Evolutionary conservation across 306 rosid species (phyloP).

Genomic region (Astragalus glycyphyllos): DNA sequence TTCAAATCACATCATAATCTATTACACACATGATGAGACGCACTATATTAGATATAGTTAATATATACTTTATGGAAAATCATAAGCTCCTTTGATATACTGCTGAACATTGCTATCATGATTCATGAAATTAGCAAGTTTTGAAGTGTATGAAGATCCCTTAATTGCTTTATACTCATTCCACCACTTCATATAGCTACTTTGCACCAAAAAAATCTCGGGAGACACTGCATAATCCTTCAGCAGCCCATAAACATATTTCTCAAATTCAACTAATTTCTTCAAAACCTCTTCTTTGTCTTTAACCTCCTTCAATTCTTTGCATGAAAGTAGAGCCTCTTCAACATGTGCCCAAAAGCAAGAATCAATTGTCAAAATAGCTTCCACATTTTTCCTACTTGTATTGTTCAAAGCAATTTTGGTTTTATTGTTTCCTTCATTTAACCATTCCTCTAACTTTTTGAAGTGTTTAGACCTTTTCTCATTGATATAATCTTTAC

Average conservation of each 20-base stretch:
- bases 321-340: slow-evolving; percentile 50
- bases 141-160: slow-evolving; percentile 39
- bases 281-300: not conserved
- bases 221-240: slow-evolving; percentile 52
- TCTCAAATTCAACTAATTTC: slow-evolving; percentile 52
- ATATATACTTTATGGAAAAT: slow-evolving; percentile 20
- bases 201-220: slow-evolving; percentile 59
- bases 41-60: not conserved
- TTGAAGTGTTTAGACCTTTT: slow-evolving; percentile 52
- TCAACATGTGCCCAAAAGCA: slow-evolving; percentile 74
- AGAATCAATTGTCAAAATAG: slow-evolving; percentile 61
- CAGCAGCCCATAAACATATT: slow-evolving; percentile 46
- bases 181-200: slow-evolving; percentile 81
- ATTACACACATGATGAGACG: not conserved
- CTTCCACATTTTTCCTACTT: slow-evolving; percentile 37
- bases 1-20: not conserved
- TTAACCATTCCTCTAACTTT: slow-evolving; percentile 53
- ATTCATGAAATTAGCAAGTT: slow-evolving; percentile 49
- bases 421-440: not conserved
- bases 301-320: not conserved
- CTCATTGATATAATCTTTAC: slow-evolving; percentile 22
- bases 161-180: slow-evolving; percentile 30
- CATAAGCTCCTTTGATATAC: slow-evolving; percentile 46
- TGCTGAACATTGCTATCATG: not conserved
- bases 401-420: not conserved